Conservation (phyloP, 116 monocot species). For the Iris pallida region DNA sequence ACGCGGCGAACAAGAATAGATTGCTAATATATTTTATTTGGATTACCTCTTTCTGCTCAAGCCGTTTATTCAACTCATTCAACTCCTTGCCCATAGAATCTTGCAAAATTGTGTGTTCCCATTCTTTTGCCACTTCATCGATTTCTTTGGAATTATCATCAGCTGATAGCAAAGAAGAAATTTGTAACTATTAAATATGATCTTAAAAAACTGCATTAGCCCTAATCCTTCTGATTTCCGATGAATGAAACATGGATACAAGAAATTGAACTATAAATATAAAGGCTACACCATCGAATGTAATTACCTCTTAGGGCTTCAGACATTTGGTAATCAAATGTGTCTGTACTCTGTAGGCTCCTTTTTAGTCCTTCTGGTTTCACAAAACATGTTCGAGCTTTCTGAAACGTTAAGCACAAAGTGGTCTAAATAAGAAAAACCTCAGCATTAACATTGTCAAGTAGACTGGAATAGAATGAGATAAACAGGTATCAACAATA, state of each 20-base stretch:
- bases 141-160: constrained; percentile 66
- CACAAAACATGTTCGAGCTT: constrained; percentile 32
- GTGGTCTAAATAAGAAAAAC: background rate
- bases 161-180: constrained; percentile 9
- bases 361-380: constrained; percentile 71
- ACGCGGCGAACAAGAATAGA: too few relatives aligned
- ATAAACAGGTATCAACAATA: background rate
- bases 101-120: constrained; percentile 89
- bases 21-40: background rate
- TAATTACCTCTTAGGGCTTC: constrained; percentile 45
- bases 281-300: too few relatives aligned
- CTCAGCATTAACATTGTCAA: too few relatives aligned
- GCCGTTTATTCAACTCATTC: constrained; percentile 84
- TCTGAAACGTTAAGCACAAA: constrained; percentile 42
- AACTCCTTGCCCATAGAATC: constrained; percentile 94
- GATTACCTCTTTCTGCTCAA: constrained; percentile 96
- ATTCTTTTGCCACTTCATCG: constrained; percentile 88
- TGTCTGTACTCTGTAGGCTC: constrained; percentile 52
- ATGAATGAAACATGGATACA: background rate
- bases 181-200: constrained; percentile 11
- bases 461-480: too few relatives aligned
- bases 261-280: too few relatives aligned
- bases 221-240: background rate
- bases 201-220: background rate
- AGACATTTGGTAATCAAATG: constrained; percentile 55